Percentiles rank a stretch among this genome's conserved stretches.
Conservation (phyloP, 2,329 filamentous ascomycete species). For the Cryphonectria nitschkei region DNA sequence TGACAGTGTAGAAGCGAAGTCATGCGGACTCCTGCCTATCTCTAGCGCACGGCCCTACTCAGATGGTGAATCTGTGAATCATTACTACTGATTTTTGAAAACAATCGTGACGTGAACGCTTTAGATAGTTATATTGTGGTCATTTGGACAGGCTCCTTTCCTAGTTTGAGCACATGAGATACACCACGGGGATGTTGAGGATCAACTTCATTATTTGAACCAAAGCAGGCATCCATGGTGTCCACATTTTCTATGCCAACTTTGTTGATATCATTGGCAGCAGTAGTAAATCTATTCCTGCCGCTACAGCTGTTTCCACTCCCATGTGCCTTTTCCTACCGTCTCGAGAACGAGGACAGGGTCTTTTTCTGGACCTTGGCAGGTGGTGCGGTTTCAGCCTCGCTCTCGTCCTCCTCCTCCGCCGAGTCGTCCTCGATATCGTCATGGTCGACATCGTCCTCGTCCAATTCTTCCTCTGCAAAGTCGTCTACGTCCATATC, state of each 20-base stretch:
- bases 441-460: conserved; percentile 41
- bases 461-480: conserved; percentile 36
- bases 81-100: background rate
- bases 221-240: background rate
- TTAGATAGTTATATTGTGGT: background rate
- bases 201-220: background rate
- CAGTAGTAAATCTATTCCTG: background rate
- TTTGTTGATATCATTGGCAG: background rate
- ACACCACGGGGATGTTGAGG: background rate
- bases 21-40: too few relatives aligned
- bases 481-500: conserved; percentile 33
- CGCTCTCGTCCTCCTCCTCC: conserved; percentile 40
- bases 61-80: background rate
- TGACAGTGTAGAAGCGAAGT: too few relatives aligned
- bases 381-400: conserved; percentile 38
- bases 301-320: background rate
- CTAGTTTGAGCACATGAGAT: background rate
- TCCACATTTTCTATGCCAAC: background rate
- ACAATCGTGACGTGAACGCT: too few relatives aligned
- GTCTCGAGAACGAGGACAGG: conserved; percentile 35
- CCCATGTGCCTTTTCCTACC: conserved; percentile 12
- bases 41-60: background rate
- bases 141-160: background rate
- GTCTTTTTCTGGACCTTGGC: conserved; percentile 42
- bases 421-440: conserved; percentile 39